Evolutionary conservation across 83 land plant species (phyloP).

Genomic region (Diphasiastrum complanatum): DNA sequence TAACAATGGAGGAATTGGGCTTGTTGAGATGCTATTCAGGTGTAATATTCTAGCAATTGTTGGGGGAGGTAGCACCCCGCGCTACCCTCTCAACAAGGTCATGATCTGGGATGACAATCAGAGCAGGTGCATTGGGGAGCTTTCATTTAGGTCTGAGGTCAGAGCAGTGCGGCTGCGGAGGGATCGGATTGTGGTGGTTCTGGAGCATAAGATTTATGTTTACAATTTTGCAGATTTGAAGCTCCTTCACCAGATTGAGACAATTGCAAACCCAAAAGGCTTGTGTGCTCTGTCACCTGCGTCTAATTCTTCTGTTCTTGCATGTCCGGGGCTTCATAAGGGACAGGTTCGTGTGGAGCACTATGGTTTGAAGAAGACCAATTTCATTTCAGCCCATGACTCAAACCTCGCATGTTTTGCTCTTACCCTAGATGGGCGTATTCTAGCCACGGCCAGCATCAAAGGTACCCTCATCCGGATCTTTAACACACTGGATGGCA

Average conservation of each 20-base stretch:
- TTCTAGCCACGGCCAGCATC: background rate
- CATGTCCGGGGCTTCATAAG: background rate
- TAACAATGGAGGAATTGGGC: slow-evolving; percentile 5
- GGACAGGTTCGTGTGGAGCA: too few species aligned
- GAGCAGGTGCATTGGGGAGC: background rate
- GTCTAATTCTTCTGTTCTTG: background rate
- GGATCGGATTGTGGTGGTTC: background rate
- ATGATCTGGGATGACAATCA: slow-evolving; percentile 17
- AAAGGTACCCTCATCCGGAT: too few species aligned
- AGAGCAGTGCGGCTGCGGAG: too few species aligned
- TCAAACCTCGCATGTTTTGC: background rate
- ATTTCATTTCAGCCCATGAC: background rate
- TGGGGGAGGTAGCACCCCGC: slow-evolving; percentile 1
- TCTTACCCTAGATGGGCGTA: background rate
- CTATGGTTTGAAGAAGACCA: background rate
- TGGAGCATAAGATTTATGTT: background rate
- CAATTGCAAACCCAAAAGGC: background rate
- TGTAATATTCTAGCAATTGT: slow-evolving; percentile 11
- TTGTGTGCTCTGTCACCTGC: background rate
- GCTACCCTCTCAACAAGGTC: slow-evolving; percentile 8
- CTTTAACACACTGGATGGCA: too few species aligned
- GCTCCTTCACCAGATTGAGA: too few species aligned
- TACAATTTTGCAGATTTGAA: background rate
- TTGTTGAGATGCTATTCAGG: slow-evolving; percentile 18
- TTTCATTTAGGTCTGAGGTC: background rate